These are phyloP conservation scores for Geotrichum ghanense DNA, from an alignment of 805 yeast species.

Conservation along the genomic window DNA sequence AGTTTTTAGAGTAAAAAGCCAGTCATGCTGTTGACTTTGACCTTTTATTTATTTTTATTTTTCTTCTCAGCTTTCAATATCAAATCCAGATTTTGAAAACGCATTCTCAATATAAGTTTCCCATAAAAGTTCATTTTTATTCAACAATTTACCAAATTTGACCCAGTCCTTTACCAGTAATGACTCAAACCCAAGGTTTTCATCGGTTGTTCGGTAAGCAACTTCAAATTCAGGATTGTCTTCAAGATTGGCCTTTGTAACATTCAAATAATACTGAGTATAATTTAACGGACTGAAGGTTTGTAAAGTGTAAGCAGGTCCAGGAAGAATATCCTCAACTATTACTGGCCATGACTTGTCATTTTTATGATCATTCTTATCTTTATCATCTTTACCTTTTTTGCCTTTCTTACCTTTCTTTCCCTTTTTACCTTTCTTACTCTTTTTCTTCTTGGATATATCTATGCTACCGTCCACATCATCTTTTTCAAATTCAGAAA, in stretches of 20 bases:
- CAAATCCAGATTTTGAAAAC: slow-evolving; percentile 56
- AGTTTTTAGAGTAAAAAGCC: no score
- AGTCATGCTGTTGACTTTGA: no score
- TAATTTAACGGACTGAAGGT: slow-evolving; percentile 61
- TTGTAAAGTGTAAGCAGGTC: slow-evolving; percentile 70
- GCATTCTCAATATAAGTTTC: slow-evolving; percentile 41
- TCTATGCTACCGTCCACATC: not conserved
- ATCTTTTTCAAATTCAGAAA: not conserved
- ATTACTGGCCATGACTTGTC: slow-evolving; percentile 49
- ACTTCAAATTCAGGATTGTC: slow-evolving; percentile 36
- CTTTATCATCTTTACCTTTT: not conserved
- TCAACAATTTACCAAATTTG: slow-evolving; percentile 27
- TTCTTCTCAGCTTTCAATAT: slow-evolving; percentile 16
- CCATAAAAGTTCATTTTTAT: slow-evolving; percentile 24
- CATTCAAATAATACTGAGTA: slow-evolving; percentile 61
- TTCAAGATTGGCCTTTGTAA: slow-evolving; percentile 33
- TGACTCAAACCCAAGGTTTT: slow-evolving; percentile 40
- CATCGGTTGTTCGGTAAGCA: slow-evolving; percentile 60
- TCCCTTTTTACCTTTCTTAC: slow-evolving; percentile 15
- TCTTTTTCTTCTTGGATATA: not conserved
- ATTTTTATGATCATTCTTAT: slow-evolving; percentile 24
- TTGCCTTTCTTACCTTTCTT: slow-evolving; percentile 3
- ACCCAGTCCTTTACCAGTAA: slow-evolving; percentile 56
- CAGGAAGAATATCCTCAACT: slow-evolving; percentile 37
- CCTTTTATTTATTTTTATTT: slow-evolving; percentile 7